Conservation (phyloP, 2,329 filamentous ascomycete species). For the Hymenoscyphus occultus region DNA sequence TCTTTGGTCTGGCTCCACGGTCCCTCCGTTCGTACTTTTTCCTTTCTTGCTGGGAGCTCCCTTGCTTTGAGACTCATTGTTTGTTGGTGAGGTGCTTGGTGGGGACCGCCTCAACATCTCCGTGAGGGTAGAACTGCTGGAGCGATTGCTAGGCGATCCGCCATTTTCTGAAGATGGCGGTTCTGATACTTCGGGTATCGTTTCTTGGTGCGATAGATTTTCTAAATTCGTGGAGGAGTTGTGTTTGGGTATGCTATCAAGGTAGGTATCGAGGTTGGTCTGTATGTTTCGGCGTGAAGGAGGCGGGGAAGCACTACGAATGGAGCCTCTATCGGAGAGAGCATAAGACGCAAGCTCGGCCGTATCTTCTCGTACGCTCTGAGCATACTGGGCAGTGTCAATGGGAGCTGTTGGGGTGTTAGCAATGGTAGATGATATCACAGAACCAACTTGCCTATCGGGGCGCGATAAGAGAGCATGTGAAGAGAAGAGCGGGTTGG, state of each 20-base stretch:
- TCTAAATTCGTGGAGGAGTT: slow-evolving; percentile 24
- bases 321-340: slow-evolving; percentile 57
- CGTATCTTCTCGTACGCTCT: slow-evolving; percentile 79
- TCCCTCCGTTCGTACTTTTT: slow-evolving; percentile 12
- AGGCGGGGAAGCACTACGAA: slow-evolving; percentile 33
- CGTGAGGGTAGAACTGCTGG: slow-evolving; percentile 47
- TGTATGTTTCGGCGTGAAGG: slow-evolving; percentile 20
- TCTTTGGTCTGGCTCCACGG: slow-evolving; percentile 15
- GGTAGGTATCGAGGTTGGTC: slow-evolving; percentile 32
- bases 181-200: slow-evolving; percentile 62
- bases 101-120: slow-evolving; percentile 46
- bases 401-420: slow-evolving; percentile 44
- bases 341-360: slow-evolving; percentile 83
- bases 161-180: slow-evolving; percentile 47
- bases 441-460: slow-evolving; percentile 48
- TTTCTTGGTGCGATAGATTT: slow-evolving; percentile 41
- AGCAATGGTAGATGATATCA: slow-evolving; percentile 9
- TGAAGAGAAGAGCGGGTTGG: slow-evolving; percentile 72
- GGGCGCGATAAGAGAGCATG: slow-evolving; percentile 55
- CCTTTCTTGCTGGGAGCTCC: not conserved
- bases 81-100: slow-evolving; percentile 25
- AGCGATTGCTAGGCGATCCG: slow-evolving; percentile 33
- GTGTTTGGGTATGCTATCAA: slow-evolving; percentile 24
- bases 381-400: slow-evolving; percentile 72
- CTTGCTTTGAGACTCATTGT: slow-evolving; percentile 10